Percentiles rank a stretch among this genome's conserved stretches.
Conservation (phyloP, 1,139 yeast species). For the Kurtzmaniella quercitrusa region DNA sequence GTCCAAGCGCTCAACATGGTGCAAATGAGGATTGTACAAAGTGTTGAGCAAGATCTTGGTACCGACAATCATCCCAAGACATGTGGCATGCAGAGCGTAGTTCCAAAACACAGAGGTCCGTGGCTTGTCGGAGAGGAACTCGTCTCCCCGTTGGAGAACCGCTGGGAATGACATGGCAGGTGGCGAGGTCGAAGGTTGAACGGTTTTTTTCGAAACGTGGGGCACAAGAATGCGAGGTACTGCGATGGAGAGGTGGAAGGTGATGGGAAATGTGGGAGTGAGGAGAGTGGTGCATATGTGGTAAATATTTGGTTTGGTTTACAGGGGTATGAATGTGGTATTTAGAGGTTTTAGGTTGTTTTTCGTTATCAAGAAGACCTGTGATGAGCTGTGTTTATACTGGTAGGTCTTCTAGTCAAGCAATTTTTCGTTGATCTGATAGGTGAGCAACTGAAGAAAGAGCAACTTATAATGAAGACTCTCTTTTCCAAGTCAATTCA, state of each 20-base stretch:
- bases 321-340: no score
- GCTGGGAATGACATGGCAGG: constrained; percentile 62
- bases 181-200: no score
- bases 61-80: constrained; percentile 59
- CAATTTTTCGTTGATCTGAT: no score
- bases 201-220: constrained; percentile 1
- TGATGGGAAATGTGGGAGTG: not conserved
- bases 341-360: no score
- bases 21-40: constrained; percentile 59
- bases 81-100: constrained; percentile 62
- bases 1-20: constrained; percentile 60
- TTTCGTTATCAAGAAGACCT: no score
- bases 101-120: constrained; percentile 60
- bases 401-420: no score
- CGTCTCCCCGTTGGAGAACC: constrained; percentile 73
- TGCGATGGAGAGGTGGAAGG: not conserved
- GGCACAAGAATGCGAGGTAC: not conserved
- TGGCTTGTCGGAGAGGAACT: constrained; percentile 60
- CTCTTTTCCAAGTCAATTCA: no score
- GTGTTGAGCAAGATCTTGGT: constrained; percentile 60
- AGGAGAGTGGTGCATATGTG: no score
- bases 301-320: no score
- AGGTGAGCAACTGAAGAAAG: no score
- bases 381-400: no score
- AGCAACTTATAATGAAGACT: no score